phyloP scores from a whole-genome alignment of 2,329 filamentous ascomycete species.

The Diaporthe ilicicola region DNA sequence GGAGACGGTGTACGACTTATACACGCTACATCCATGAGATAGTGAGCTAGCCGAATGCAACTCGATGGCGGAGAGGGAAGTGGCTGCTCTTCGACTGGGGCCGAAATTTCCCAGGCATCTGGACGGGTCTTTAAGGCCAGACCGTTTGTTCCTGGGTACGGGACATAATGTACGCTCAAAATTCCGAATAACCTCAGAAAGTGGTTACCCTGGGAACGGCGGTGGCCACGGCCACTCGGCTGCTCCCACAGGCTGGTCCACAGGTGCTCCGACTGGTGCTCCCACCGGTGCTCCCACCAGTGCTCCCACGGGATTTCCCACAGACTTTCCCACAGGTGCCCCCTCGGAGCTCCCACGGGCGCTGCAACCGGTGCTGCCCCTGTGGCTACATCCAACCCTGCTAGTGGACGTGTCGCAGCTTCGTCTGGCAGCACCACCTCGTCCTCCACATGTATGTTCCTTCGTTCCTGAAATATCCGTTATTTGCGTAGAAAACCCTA shows the following conservation, averaged over 20 bases:
- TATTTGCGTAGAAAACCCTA: background rate
- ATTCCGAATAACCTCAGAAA: background rate
- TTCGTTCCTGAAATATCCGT: background rate
- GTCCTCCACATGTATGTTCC: background rate
- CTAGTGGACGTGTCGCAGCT: conserved; percentile 1
- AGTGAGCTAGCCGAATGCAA: background rate
- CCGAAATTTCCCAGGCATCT: background rate
- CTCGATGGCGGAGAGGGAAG: background rate
- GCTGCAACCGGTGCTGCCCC: background rate
- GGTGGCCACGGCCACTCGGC: background rate
- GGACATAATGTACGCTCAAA: background rate
- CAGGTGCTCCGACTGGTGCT: background rate
- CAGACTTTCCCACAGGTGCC: no score
- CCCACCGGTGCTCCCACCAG: background rate
- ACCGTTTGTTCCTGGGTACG: background rate
- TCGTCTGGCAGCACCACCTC: background rate
- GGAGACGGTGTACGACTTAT: no score
- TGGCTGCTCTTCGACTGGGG: background rate
- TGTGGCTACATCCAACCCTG: background rate
- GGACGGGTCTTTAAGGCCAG: background rate
- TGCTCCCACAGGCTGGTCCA: background rate
- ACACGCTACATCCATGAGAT: no score
- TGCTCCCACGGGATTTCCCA: background rate
- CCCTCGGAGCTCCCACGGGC: no score
- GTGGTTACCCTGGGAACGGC: background rate